A percentile compares a stretch with the other conserved stretches of the same genome.
Conservation (phyloP, 1,139 yeast species). For the Pneumocystis wakefieldiae region DNA sequence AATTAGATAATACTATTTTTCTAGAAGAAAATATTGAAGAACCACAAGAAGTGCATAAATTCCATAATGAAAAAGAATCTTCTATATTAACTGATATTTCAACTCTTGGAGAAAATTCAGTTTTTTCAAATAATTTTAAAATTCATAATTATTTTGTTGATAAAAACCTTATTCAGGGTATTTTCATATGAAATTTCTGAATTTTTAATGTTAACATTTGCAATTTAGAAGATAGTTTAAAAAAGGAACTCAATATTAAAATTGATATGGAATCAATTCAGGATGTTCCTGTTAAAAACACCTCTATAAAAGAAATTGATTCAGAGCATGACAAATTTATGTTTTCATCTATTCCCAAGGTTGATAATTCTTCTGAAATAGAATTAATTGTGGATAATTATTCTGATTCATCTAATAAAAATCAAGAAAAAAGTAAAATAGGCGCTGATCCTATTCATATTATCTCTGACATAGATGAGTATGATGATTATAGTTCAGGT, state of each 20-base stretch:
- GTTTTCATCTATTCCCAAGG: not conserved
- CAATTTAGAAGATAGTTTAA: not conserved
- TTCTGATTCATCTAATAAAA: not conserved
- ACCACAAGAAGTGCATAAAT: not conserved
- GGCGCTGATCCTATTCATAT: not conserved
- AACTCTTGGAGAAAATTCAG: not conserved
- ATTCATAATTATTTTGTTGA: too few relatives aligned
- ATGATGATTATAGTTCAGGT: constrained; percentile 37
- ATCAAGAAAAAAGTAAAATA: not conserved
- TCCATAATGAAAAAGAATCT: not conserved
- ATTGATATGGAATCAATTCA: not conserved
- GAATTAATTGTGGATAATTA: not conserved
- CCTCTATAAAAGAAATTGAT: not conserved
- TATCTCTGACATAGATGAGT: constrained; percentile 29
- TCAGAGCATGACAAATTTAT: not conserved
- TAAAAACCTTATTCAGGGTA: not conserved
- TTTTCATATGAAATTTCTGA: not conserved
- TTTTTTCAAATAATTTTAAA: not conserved
- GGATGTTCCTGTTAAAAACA: not conserved
- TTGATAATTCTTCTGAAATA: not conserved
- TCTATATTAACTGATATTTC: not conserved
- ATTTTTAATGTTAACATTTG: not conserved
- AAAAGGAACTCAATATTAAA: not conserved
- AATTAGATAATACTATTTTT: not conserved
- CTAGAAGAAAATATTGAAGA: not conserved